Evolutionary conservation across 2,329 filamentous ascomycete species (phyloP).

Genomic region (Trichoderma atroviride): DNA sequence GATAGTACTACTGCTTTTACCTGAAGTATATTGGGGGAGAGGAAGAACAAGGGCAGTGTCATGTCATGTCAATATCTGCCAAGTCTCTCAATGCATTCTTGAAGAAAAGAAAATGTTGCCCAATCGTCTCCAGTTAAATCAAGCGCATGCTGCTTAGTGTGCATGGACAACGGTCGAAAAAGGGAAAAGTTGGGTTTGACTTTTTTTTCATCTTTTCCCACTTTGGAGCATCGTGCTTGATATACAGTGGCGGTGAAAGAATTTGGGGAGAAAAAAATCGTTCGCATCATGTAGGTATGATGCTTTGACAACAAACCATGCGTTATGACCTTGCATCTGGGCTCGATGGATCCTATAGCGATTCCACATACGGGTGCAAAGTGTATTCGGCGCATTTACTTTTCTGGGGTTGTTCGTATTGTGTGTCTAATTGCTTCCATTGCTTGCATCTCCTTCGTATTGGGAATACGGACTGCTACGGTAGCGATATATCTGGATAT

Average conservation of each 20-base stretch:
- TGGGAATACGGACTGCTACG: background rate
- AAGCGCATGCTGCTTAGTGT: background rate
- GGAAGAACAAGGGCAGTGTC: background rate
- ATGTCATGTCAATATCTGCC: background rate
- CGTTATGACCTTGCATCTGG: background rate
- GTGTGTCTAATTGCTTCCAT: background rate
- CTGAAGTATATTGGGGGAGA: background rate
- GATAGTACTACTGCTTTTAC: background rate
- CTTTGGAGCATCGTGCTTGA: background rate
- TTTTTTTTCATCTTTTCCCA: background rate
- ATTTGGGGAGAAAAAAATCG: background rate
- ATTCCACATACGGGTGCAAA: background rate
- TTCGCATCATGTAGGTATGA: slow-evolving; percentile 18
- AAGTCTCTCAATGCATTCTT: background rate
- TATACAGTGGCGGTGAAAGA: slow-evolving; percentile 22
- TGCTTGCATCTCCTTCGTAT: background rate
- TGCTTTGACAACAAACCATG: slow-evolving; percentile 22
- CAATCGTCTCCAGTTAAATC: background rate
- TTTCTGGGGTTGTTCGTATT: background rate
- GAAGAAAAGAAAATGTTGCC: background rate
- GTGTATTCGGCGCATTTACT: background rate
- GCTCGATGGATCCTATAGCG: background rate
- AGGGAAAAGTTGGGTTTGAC: background rate
- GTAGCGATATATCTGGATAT: background rate
- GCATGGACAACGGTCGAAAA: background rate